These are phyloP conservation scores for Verbascum thapsus DNA, from an alignment of 257 asterid species.

Conservation along the genomic window DNA sequence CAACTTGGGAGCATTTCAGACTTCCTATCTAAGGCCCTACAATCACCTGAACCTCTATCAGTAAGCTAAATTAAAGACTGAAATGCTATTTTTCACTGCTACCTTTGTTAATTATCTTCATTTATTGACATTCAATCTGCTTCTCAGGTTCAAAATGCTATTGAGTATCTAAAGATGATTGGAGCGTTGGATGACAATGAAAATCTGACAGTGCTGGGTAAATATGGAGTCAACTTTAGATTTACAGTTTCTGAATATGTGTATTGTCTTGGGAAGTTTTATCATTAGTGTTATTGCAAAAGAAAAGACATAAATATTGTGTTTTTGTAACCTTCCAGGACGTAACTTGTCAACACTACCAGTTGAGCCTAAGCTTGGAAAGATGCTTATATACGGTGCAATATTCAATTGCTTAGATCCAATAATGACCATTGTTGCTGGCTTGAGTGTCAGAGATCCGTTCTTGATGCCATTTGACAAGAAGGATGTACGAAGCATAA, in stretches of 20 bases:
- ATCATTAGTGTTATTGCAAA: constrained; percentile 12
- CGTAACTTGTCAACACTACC: constrained; percentile 84
- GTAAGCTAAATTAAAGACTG: constrained; percentile 49
- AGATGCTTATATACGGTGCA: constrained; percentile 82
- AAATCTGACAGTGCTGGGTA: constrained; percentile 85
- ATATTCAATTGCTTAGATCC: constrained; percentile 87
- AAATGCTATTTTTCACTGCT: constrained; percentile 17
- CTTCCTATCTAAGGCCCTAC: constrained; percentile 85
- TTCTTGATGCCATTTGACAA: constrained; percentile 92
- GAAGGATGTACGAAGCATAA: constrained; percentile 73
- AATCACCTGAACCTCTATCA: constrained; percentile 85
- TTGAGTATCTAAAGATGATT: constrained; percentile 76
- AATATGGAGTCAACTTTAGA: constrained; percentile 23
- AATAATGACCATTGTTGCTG: constrained; percentile 87
- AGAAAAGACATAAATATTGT: constrained; percentile 19
- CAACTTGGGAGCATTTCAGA: constrained; percentile 88
- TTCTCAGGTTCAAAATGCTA: constrained; percentile 87
- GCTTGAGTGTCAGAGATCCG: constrained; percentile 89
- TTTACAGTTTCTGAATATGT: constrained; percentile 27
- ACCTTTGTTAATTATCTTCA: constrained; percentile 21
- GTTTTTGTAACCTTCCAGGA: constrained; percentile 53
- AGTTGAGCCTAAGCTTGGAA: constrained; percentile 96
- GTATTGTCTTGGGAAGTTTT: constrained; percentile 11
- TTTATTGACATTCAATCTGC: constrained; percentile 31
- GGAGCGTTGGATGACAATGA: constrained; percentile 91